A percentile compares a stretch with the other conserved stretches of the same genome.
These are phyloP conservation scores for Oryza punctata DNA, from an alignment of 176 grass and related monocot species.

Conservation along the genomic window DNA sequence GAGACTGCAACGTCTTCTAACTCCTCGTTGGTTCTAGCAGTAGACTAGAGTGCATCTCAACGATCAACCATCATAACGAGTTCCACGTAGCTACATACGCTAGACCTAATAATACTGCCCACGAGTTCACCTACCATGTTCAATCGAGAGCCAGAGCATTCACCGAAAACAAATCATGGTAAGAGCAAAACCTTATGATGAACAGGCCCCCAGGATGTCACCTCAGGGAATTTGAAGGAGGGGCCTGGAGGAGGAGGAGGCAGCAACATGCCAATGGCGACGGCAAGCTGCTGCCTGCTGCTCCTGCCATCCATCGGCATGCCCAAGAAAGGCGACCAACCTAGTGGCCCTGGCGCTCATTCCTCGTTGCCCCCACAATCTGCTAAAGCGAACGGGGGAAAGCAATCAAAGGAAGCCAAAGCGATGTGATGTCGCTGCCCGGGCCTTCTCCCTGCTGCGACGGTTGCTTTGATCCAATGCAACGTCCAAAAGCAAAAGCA, in stretches of 20 bases:
- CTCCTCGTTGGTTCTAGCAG: not conserved
- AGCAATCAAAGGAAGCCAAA: constrained; percentile 55
- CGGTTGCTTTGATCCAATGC: constrained; percentile 85
- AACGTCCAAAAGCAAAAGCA: constrained; percentile 65
- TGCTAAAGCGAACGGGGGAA: constrained; percentile 50
- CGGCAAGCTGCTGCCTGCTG: not conserved
- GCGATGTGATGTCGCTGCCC: constrained; percentile 38
- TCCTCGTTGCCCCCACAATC: constrained; percentile 48
- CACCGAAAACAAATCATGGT: constrained; percentile 22
- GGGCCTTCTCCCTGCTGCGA: constrained; percentile 8
- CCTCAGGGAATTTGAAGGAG: constrained; percentile 27
- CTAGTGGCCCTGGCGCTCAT: constrained; percentile 41
- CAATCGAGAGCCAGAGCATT: not conserved
- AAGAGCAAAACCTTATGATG: constrained; percentile 20
- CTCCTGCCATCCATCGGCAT: constrained; percentile 15
- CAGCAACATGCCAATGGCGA: not conserved
- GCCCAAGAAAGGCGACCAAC: constrained; percentile 57
- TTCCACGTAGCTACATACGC: constrained; percentile 30
- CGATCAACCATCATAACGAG: not conserved
- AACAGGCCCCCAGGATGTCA: constrained; percentile 21
- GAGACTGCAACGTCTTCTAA: not conserved
- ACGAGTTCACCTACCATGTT: not conserved
- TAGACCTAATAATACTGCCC: constrained; percentile 20
- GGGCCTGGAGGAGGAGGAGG: constrained; percentile 4
- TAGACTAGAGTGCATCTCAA: not conserved